Evolutionary conservation across 176 grass and related monocot genomes (phyloP), one percentile per base, ranked within the genome.

Genomic region (Ensete ventricosum): DNA sequence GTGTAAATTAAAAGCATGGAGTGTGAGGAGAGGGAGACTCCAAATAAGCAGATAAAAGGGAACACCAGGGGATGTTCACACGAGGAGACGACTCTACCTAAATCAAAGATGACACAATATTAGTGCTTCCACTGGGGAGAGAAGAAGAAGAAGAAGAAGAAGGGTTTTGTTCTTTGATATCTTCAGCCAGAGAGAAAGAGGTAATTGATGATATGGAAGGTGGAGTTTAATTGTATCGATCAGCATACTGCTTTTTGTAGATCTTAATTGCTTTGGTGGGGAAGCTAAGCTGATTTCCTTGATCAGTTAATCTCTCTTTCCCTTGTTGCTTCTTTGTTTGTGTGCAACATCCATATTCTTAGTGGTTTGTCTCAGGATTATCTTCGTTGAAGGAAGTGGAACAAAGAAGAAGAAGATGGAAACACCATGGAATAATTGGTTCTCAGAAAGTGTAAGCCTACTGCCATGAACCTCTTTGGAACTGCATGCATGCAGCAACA

Each of bases 361-460:
- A 25, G 57, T n/a, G 17, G 57, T 60, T 3, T 13, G 2, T 65
- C 2, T 50, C 67, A 69, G 67, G 34, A 49, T 71, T 14, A 2
- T 2, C 12, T 52, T 10, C 6, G n/a, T 51, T 48, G 26, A 6
- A 43, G 66, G 29, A 71, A 25, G 10, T 16, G 65, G 14, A 68
- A 6, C 34, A 7, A 67, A 13, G 9, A 72, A 24, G 50, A 26
- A 54, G 52, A 73, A 73, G 9, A 74, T 74, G 72, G 72, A 74
- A 27, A 21, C 72, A 19, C 25, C 72, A 6, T 74, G 72, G 72
- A 74, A 29, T 19, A 55, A 25, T 17, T 57, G 72, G 72, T 29
- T 74, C 24, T 29, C 72, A 34, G 53, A 74, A 26, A 55, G 0
- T 57, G 72, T 74, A 57, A 74, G 72, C 4, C 3, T 57, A 1